phyloP scores from a whole-genome alignment of 2,329 filamentous ascomycete genomes.

The Aspergillus vadensis region DNA sequence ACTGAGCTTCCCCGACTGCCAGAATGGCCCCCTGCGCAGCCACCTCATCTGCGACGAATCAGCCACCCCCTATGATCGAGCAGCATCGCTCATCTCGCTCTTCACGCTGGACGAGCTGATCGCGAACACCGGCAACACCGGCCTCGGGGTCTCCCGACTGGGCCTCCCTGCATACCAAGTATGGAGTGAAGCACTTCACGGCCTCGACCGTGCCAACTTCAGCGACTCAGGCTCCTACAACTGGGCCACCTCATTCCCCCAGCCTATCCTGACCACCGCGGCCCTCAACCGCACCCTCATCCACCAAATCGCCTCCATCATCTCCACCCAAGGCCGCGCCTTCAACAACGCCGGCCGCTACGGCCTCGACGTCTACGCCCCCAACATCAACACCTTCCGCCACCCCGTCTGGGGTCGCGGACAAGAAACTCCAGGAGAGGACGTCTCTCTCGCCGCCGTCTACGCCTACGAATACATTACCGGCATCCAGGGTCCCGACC shows the following conservation, averaged over 20 bases:
- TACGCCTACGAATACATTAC: conserved; percentile 58
- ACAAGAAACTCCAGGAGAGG: conserved; percentile 62
- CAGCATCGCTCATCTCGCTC: conserved; percentile 52
- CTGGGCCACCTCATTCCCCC: conserved; percentile 66
- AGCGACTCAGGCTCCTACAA: conserved; percentile 56
- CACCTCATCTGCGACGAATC: conserved; percentile 55
- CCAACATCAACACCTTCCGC: conserved; percentile 67
- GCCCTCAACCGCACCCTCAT: conserved; percentile 67
- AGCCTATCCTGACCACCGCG: conserved; percentile 63
- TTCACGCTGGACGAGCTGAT: conserved; percentile 59
- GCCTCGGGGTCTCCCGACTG: conserved; percentile 56
- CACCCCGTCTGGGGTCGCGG: conserved; percentile 66
- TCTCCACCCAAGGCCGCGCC: conserved; percentile 63
- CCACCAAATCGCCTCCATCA: conserved; percentile 55
- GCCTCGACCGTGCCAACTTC: conserved; percentile 62
- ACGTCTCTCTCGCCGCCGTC: conserved; percentile 50
- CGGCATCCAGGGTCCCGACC: conserved; percentile 55
- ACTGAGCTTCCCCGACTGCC: conserved; percentile 53
- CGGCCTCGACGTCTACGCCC: conserved; percentile 49
- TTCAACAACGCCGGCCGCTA: conserved; percentile 62
- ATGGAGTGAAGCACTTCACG: conserved; percentile 64
- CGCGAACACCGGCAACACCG: conserved; percentile 53
- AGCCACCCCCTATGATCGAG: conserved; percentile 43
- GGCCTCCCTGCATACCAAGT: conserved; percentile 62
- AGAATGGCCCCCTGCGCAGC: conserved; percentile 52